Evolutionary conservation across 306 rosid genomes (phyloP), one percentile per base, ranked within the genome.

Genomic region (Vicia villosa): DNA sequence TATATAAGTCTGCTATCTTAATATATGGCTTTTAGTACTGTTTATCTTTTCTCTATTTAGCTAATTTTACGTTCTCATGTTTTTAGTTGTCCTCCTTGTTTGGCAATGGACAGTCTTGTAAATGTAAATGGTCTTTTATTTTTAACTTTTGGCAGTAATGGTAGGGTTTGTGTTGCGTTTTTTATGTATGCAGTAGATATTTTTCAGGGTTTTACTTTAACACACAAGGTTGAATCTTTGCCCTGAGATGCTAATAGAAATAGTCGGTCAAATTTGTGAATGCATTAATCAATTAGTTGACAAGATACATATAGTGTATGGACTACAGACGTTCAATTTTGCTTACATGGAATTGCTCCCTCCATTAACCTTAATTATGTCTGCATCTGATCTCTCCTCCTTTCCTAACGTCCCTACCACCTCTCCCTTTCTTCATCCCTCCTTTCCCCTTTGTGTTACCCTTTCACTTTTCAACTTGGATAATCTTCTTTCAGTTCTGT

Each of bases 1-100:
- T 71, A 67, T 65, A 80, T 74, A 68, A 69, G 72, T 77, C 66
- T 86, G 57, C 75, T 85, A 81, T 85, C 75, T 69, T 56, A 80
- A 73, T 81, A 11, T 73, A 56, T 79, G 75, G 70, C 65, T 82
- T 82, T 72, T 75, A 59, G 71, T 74, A 70, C 73, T 77, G 60
- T 70, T 77, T 6, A 63, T 64, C 67, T 71, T 67, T 75, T 76
- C 80, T 61, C 76, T 62, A 69, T 76, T 61, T 76, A 69, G 71
- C 80, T 62, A 76, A 76, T 76, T 76, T 76, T 62, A 76, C 50
- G 50, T 78, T 64, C 67, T 72, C 26, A 46, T 73, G 77, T 30
- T n/a, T 40, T 62, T 71, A 73, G 55, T 14, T 74, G 79, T 75
- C 72, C 66, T 76, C 37, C 65, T 54, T 40, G 80, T 73, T 68